Conservation (phyloP, 768 basidiomycete species). For the Auriscalpium orientale region DNA sequence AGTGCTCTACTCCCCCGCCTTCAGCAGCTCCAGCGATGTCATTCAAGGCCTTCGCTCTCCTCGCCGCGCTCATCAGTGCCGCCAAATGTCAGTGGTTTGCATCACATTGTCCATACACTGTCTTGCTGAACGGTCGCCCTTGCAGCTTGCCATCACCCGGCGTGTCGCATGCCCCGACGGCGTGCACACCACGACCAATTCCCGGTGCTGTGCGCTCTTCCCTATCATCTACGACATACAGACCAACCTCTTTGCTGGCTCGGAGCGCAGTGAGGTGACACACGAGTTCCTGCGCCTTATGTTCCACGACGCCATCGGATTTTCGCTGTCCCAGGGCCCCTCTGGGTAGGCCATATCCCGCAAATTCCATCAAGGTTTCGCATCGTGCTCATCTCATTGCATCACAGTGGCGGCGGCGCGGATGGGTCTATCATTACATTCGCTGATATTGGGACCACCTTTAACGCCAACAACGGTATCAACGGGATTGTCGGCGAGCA, state of each 20-base stretch:
- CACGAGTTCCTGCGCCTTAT: conserved; percentile 22
- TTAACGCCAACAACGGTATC: conserved; percentile 16
- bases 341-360: neutral
- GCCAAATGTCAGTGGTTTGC: conserved; percentile 10
- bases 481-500: conserved; percentile 18
- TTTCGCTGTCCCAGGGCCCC: neutral
- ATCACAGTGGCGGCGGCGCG: conserved; percentile 16
- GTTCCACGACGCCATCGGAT: conserved; percentile 22
- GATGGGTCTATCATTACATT: conserved; percentile 19
- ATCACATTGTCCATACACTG: neutral
- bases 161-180: conserved; percentile 24
- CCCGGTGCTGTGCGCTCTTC: conserved; percentile 25
- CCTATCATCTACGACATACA: conserved; percentile 25
- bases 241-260: conserved; percentile 21
- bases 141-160: conserved; percentile 14
- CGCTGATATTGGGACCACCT: conserved; percentile 9
- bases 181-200: conserved; percentile 19
- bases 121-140: neutral
- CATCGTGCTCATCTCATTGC: neutral
- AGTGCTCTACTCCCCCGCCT: too few relatives aligned
- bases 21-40: conserved; percentile 9
- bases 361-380: neutral
- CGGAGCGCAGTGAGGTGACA: conserved; percentile 24
- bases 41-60: conserved; percentile 16
- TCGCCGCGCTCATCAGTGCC: conserved; percentile 8